Conservation (phyloP, 371 early-diverging fungal genomes). For the Mucor indicus region DNA sequence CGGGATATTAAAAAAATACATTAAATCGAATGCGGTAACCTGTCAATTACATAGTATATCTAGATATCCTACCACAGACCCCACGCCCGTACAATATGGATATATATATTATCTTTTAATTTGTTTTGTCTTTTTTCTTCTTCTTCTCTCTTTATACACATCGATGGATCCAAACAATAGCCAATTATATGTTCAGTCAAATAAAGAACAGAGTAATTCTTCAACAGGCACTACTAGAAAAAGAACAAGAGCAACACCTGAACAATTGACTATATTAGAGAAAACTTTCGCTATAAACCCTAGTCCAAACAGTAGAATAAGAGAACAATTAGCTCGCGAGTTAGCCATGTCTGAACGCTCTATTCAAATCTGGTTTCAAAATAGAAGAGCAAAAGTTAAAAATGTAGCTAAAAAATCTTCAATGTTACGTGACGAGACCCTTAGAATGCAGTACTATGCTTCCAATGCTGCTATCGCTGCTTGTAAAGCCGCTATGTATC, state of each 20-base stretch:
- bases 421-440: conserved; percentile 47
- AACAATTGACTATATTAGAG: conserved; percentile 67
- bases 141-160: not conserved
- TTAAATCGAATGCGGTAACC: conserved; percentile 19
- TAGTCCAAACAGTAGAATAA: conserved; percentile 68
- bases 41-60: conserved; percentile 15
- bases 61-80: not conserved
- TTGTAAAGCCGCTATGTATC: conserved; percentile 22
- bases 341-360: conserved; percentile 87
- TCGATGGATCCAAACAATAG: not conserved
- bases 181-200: not conserved
- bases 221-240: conserved; percentile 44
- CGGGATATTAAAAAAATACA: no score
- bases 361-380: conserved; percentile 98
- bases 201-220: no score
- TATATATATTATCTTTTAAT: not conserved
- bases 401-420: conserved; percentile 46
- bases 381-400: conserved; percentile 90
- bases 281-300: conserved; percentile 63
- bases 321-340: conserved; percentile 76
- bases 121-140: conserved; percentile 2
- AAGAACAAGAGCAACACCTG: conserved; percentile 64
- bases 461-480: conserved; percentile 26
- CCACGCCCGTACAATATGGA: not conserved
- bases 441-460: conserved; percentile 26